Conservation (phyloP, 148 eudicot species). For the Persicaria tinctoria region DNA sequence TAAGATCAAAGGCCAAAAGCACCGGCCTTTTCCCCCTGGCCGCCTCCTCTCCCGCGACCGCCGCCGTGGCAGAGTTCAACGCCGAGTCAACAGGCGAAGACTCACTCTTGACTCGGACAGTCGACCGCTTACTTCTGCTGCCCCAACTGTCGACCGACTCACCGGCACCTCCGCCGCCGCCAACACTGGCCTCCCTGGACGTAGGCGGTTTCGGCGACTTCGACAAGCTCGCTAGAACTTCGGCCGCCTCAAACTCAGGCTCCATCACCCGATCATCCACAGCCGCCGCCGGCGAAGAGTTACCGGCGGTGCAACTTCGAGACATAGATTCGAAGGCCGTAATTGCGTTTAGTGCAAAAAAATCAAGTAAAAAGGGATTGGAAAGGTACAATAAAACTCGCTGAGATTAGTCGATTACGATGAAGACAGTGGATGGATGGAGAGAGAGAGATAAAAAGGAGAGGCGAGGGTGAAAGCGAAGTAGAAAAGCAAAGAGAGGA, state of each 20-base stretch:
- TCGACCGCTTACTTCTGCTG: conserved; percentile 19
- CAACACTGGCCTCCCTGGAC: not conserved
- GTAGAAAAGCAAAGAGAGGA: not conserved
- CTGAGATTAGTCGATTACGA: not conserved
- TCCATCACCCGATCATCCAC: not conserved
- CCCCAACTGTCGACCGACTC: conserved; percentile 19
- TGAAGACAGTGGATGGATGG: not conserved
- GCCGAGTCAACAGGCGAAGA: conserved; percentile 7
- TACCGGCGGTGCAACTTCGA: conserved; percentile 1
- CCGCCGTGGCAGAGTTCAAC: not conserved
- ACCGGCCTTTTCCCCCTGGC: conserved; percentile 8
- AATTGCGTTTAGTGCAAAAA: not conserved
- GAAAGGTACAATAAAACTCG: not conserved
- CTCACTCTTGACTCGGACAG: conserved; percentile 18
- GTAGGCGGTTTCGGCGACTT: conserved; percentile 7
- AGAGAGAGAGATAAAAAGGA: not conserved
- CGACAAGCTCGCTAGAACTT: conserved; percentile 33
- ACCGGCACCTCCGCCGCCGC: conserved; percentile 6
- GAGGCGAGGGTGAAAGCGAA: not conserved
- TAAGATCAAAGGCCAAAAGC: conserved; percentile 34
- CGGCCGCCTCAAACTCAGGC: conserved; percentile 45
- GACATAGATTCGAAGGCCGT: not conserved
- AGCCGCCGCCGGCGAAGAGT: conserved; percentile 1
- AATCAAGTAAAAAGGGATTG: not conserved
- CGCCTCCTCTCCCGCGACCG: not conserved